A percentile compares a stretch with the other conserved stretches of the same genome.
phyloP scores from a whole-genome alignment of 1,284 basidiomycete genomes.

The Flammula alnicola region DNA sequence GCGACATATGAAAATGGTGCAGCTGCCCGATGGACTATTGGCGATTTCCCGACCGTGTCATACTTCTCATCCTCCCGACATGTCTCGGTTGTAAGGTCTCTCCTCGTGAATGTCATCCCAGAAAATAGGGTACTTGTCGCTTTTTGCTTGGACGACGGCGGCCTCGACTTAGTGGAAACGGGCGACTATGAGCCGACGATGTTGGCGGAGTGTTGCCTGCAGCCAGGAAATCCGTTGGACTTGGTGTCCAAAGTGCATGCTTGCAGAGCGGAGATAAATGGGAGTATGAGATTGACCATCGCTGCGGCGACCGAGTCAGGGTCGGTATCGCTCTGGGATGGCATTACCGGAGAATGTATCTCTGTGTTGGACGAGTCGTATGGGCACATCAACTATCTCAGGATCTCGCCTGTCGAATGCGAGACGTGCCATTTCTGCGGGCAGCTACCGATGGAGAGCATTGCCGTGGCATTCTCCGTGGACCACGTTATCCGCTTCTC shows the following conservation, averaged over 20 bases:
- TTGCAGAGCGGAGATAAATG: constrained; percentile 54
- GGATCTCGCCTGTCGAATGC: constrained; percentile 52
- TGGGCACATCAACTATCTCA: constrained; percentile 57
- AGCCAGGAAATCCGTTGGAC: constrained; percentile 62
- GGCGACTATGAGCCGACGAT: constrained; percentile 46
- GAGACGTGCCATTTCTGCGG: constrained; percentile 70
- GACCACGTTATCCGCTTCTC: constrained; percentile 64
- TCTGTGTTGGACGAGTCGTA: constrained; percentile 60
- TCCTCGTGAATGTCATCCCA: constrained; percentile 50
- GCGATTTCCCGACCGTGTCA: constrained; percentile 38
- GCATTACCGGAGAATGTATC: constrained; percentile 60
- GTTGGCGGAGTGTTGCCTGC: constrained; percentile 49
- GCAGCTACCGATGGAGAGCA: constrained; percentile 64
- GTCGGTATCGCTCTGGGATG: constrained; percentile 74
- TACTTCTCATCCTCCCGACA: constrained; percentile 51
- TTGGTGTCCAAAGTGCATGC: constrained; percentile 56
- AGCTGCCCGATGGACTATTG: constrained; percentile 58
- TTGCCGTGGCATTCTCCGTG: constrained; percentile 66
- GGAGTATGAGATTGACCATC: constrained; percentile 55
- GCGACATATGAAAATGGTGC: constrained; percentile 63
- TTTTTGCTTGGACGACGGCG: constrained; percentile 67
- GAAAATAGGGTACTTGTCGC: constrained; percentile 54
- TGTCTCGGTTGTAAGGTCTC: constrained; percentile 49
- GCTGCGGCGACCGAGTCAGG: constrained; percentile 69
- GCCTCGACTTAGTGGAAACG: constrained; percentile 61